Conservation (phyloP, 345 rosid genomes). For the Gossypium stocksii region DNA sequence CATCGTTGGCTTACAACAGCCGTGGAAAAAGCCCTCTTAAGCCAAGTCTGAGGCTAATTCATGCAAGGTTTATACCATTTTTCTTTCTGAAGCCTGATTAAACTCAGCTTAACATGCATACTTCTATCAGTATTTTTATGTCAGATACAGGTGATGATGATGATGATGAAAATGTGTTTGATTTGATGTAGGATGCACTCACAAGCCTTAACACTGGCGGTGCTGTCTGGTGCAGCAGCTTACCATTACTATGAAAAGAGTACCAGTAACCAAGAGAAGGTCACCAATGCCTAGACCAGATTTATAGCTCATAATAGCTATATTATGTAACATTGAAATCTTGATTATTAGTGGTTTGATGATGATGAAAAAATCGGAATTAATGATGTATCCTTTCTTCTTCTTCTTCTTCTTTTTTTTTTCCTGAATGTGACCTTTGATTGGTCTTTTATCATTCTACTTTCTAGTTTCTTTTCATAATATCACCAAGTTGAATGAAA, state of each 20-base stretch:
- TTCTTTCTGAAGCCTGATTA: neutral
- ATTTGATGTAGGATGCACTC: slow-evolving; percentile 56
- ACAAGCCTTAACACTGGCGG: slow-evolving; percentile 65
- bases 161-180: neutral
- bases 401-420: no score
- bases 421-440: no score
- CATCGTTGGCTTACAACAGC: slow-evolving; percentile 47
- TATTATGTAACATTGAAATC: neutral
- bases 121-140: neutral
- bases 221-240: slow-evolving; percentile 67
- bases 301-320: neutral
- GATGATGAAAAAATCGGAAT: slow-evolving; percentile 9
- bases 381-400: neutral
- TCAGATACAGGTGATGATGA: neutral
- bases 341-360: neutral
- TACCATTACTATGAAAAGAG: slow-evolving; percentile 53
- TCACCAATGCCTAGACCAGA: slow-evolving; percentile 1
- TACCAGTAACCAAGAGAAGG: slow-evolving; percentile 14
- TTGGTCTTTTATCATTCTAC: no score
- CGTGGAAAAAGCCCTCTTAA: slow-evolving; percentile 44
- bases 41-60: slow-evolving; percentile 67
- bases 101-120: neutral
- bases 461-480: no score
- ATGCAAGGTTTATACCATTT: slow-evolving; percentile 44
- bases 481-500: no score